Evolutionary conservation across 2,329 filamentous ascomycete genomes (phyloP), one percentile per base, ranked within the genome.

Genomic region (Penicillium sp.): DNA sequence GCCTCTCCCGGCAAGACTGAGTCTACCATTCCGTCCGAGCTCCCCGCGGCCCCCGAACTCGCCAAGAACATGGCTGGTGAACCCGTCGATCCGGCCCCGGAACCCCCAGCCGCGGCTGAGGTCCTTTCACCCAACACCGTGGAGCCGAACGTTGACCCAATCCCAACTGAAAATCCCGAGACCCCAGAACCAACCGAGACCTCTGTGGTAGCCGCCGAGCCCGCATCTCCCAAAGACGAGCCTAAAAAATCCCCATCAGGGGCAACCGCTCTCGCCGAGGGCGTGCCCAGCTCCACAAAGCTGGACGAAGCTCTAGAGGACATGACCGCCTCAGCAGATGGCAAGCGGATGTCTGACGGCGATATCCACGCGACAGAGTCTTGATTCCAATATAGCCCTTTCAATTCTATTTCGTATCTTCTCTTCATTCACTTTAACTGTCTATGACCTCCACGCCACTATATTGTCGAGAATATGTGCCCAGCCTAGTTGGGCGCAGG

Each of bases 1-100:
- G 35, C 52, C 10, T 51, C 52, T 25, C 29, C 47, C 40, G 27
- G 46, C 18, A 44, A 49, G 6, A 35, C 50, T 8, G 47, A 57
- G 15, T 9, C 47, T 31, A 24, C 48, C 4, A 12, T 48, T 9
- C 25, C 45, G 10, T 50, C 48, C 47, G 60, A 58, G 13, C 33
- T 47, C 12, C 45, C 60, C 18, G 60, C 65, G 55, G 67, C 67
- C 6, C 62, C 66, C 12, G 56, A 56, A 6, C 37, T 70, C 10
- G 62, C 67, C 15, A 66, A 66, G 55, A 69, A 72, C 42, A 60
- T 56, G 4, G 64, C 64, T 12, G 68, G 64, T 23, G 69, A 72
- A 44, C 47, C 63, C 6, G 61, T 61, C 20, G 70, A 71, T 47
- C 66, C 70, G 23, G 50, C 43, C 6, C 48, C 56, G 8, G 45